These are phyloP conservation scores for Pyrenopolyporus hunteri DNA, from an alignment of 495 filamentous ascomycete species.

Conservation along the genomic window DNA sequence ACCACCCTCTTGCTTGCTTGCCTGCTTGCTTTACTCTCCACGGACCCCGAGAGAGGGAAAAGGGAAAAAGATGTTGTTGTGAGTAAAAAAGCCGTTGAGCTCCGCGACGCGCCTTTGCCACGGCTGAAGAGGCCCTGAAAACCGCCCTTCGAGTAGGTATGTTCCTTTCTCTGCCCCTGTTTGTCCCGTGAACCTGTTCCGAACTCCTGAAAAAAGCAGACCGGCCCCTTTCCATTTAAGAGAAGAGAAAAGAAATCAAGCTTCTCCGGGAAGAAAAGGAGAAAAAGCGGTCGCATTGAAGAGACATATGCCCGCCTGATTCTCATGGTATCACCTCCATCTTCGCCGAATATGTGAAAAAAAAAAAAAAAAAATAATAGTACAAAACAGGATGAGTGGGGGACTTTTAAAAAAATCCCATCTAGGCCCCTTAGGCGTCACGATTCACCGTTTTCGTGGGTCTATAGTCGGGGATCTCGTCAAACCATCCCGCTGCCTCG, in stretches of 20 bases:
- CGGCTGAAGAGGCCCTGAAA: slow-evolving; percentile 9
- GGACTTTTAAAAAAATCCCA: not conserved
- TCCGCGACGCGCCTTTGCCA: not conserved
- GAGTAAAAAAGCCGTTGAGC: slow-evolving; percentile 12
- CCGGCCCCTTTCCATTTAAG: not conserved
- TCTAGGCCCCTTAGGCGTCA: slow-evolving; percentile 24
- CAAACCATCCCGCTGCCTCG: slow-evolving; percentile 74
- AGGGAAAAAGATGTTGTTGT: not conserved
- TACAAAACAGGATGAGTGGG: slow-evolving; percentile 23
- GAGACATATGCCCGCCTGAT: slow-evolving; percentile 16
- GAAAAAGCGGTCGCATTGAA: slow-evolving; percentile 4
- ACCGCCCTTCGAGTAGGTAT: too few relatives aligned
- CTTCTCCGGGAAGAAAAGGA: not conserved
- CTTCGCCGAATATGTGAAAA: slow-evolving; percentile 21
- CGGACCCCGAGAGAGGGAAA: not conserved
- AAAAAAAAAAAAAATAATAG: slow-evolving; percentile 17
- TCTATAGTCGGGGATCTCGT: slow-evolving; percentile 78
- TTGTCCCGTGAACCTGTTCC: not conserved
- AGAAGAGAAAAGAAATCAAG: slow-evolving; percentile 1
- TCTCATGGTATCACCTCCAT: slow-evolving; percentile 36
- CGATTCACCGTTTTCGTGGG: slow-evolving; percentile 62
- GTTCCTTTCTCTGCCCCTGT: not conserved
- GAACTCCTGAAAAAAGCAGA: slow-evolving; percentile 29
- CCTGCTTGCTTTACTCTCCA: not conserved
- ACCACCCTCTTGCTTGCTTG: too few relatives aligned